Base-by-base conservation (phyloP, 345 rosid genomes). In the Sonneratia caseolaris region DNA sequence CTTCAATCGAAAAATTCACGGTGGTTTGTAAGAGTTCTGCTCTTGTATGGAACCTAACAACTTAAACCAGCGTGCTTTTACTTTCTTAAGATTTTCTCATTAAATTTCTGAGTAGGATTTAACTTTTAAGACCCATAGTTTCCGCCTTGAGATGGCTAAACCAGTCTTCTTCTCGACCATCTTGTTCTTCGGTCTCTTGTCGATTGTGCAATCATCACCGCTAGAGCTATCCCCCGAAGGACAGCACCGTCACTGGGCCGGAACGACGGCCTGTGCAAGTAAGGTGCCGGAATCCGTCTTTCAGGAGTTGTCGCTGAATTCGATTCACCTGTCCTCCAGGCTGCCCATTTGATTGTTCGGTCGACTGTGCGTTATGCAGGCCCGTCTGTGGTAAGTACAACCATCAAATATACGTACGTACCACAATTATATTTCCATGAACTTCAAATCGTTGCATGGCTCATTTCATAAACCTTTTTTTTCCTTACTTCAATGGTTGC, bases 401-500 rank as follows among this genome's bases (percentile, higher is more conserved):
- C 27, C 6, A 4, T 27, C 18, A 19, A 7, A 0, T 27, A 27
- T 27, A 27, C 13, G 9, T 3, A 22, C 0, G 37, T 45, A 19
- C 72, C 18, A 19, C 0, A 22, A 27, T 12, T 22, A 24, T 12
- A 69, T 48, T 13, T 48, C 15, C 71, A 15, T 19, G 15, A 69
- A 45, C 45, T 42, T 10, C 8, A 22, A 22, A n/a, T 27, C 37
- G 45, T 7, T 36, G n/a, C 7, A 37, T 70, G 32, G 5, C 8
- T 3, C 59, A 3, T 47, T 38, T 37, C 1, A 38, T 51, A 0
- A 32, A 38, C 6, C 10, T 9, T 53, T 61, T 84, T 92, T 27
- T 27, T 27, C 32, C 32, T 77, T 84, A 85, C 3, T 92, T 92
- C 45, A 87, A 82, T 5, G 72, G 91, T 70, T 88, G 90, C 7